A percentile compares a stretch with the other conserved stretches of the same genome.
phyloP scores from a whole-genome alignment of 306 rosid genomes.

The Lathyrus tuberosus region DNA sequence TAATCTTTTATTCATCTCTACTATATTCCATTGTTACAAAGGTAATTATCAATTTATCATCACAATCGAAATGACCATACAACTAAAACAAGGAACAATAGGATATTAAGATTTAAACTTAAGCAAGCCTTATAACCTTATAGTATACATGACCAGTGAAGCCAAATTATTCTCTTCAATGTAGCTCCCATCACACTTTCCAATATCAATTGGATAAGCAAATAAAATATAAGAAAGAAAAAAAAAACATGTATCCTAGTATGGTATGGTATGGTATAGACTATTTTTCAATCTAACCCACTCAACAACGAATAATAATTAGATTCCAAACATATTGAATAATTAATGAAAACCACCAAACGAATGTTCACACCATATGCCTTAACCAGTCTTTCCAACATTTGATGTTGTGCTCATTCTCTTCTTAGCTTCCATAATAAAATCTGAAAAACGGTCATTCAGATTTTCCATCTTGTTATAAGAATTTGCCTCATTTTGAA shows the following conservation, averaged over 20 bases:
- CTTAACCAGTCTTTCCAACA: constrained; percentile 42
- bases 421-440: constrained; percentile 41
- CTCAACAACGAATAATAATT: constrained; percentile 9
- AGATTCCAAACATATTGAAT: neutral
- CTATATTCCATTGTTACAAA: too few species aligned
- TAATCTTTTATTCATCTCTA: too few species aligned
- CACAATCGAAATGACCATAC: too few species aligned
- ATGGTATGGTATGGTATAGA: neutral
- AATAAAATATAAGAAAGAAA: neutral
- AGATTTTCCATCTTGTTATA: constrained; percentile 28
- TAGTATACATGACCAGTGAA: too few species aligned
- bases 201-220: too few species aligned
- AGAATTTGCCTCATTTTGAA: constrained; percentile 23
- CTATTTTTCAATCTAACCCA: constrained; percentile 28
- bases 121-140: neutral
- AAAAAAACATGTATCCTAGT: neutral
- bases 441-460: constrained; percentile 55
- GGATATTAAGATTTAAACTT: neutral
- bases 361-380: neutral
- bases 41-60: too few species aligned
- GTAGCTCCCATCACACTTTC: neutral
- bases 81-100: too few species aligned
- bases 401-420: constrained; percentile 47
- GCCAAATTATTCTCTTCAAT: too few species aligned
- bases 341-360: constrained; percentile 22